A percentile compares a stretch with the other conserved stretches of the same genome.
Conservation (phyloP, 2,329 filamentous ascomycete species). For the Annulohypoxylon truncatum region DNA sequence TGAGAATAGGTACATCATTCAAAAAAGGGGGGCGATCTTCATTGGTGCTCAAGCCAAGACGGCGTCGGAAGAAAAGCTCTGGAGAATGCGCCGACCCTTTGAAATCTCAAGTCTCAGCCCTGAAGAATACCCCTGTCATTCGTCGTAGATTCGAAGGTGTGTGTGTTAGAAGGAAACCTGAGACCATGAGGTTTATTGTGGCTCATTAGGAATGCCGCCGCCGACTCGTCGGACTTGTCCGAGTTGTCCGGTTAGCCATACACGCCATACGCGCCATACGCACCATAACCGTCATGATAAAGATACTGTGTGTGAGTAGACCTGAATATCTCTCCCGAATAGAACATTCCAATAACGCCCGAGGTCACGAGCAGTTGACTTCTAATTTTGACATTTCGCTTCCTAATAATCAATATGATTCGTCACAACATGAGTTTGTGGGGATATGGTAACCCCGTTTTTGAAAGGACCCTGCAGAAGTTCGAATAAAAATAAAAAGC, state of each 20-base stretch:
- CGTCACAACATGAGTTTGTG: conserved; percentile 21
- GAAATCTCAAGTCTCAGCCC: not conserved
- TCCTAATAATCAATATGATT: conserved; percentile 21
- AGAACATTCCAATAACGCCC: conserved; percentile 6
- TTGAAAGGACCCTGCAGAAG: conserved; percentile 17
- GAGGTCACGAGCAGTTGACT: not conserved
- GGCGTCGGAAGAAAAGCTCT: conserved; percentile 1
- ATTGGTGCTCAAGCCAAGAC: conserved; percentile 23
- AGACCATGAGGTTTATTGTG: conserved; percentile 10
- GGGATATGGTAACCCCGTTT: conserved; percentile 10
- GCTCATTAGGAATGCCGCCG: not conserved
- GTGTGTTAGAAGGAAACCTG: not conserved
- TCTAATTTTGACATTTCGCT: conserved; percentile 9
- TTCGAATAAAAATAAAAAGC: not conserved
- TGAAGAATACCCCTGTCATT: not conserved
- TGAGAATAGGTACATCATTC: conserved; percentile 9
- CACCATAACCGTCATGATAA: not conserved
- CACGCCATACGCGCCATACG: not conserved
- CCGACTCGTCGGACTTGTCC: conserved; percentile 18
- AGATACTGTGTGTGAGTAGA: not conserved
- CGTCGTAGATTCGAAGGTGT: not conserved
- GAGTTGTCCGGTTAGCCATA: conserved; percentile 6
- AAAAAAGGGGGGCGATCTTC: conserved; percentile 5
- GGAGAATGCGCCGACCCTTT: not conserved
- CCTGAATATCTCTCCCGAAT: conserved; percentile 4